Evolutionary conservation across 176 grass and related monocot species (phyloP), one percentile per base, ranked within the genome.

Genomic region (Aegilops sharonensis): DNA sequence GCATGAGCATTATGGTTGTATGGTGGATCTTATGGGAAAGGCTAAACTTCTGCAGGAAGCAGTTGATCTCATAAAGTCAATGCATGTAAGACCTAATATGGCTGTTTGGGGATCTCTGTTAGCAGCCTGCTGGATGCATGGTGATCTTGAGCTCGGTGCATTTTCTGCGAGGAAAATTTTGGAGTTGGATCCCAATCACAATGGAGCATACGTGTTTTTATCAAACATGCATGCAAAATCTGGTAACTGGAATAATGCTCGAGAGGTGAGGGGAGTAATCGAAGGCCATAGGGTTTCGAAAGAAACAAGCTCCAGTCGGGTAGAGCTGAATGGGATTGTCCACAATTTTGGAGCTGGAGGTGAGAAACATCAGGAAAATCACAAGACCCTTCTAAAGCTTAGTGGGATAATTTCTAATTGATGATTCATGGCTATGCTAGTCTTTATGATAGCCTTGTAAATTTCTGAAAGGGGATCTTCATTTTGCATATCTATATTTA

Each of bases 21-120:
- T 98, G 90, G 91, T 98, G 83, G 92, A 98, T 92, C 90, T 95
- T 72, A 81, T 92, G 42, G 93, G 90, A 45, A 92, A 92, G 15
- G 79, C 93, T 75, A 92, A 84, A 88, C 78, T 94, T 74, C 88
- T 95, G 18, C 76, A 72, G 67, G 93, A 98, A 84, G 96, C 96
- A 30, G 48, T 89, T 77, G 62, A 88, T 24, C 86, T 98, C 36
- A 87, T 94, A 87, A 82, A 95, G 69, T 87, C 88, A 37, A 98
- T 98, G 90, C 96, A 88, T 27, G 84, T 94, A 75, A 37, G 9
- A 64, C 88, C 91, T 48, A 94, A 91, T 92, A 90, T 92, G 21
- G 70, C 93, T 64, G 29, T 95, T 76, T 98, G 96, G 96, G 91
- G 91, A 15, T 92, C 96, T 75, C 77, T 98, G 23, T 83, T 95